These are phyloP conservation scores for Aspergillus brasiliensis DNA, from an alignment of 2,329 filamentous ascomycete species.

Conservation along the genomic window DNA sequence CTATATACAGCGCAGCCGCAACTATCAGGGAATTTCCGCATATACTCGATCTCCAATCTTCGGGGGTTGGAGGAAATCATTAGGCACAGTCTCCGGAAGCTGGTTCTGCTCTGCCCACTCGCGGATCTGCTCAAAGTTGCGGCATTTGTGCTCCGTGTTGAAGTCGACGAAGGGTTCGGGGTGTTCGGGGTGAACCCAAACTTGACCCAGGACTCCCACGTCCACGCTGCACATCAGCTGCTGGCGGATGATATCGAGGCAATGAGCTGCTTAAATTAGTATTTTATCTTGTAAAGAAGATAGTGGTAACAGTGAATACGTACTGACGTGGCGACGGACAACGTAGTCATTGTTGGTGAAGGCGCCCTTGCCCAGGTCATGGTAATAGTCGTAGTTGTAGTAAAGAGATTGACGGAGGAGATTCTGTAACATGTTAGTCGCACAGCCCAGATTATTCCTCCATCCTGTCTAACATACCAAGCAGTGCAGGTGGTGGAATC, in stretches of 20 bases:
- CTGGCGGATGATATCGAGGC: constrained; percentile 63
- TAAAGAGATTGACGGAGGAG: constrained; percentile 60
- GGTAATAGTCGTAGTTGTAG: constrained; percentile 64
- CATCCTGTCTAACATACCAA: constrained; percentile 42
- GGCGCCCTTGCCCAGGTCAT: constrained; percentile 50
- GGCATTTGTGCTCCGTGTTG: constrained; percentile 62
- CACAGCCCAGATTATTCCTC: neutral
- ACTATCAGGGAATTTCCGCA: constrained; percentile 24
- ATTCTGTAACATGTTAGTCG: constrained; percentile 45
- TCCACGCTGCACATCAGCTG: constrained; percentile 66
- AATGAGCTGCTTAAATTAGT: constrained; percentile 50
- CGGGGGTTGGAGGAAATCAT: constrained; percentile 48
- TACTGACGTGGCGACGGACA: constrained; percentile 60
- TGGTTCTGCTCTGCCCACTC: constrained; percentile 59
- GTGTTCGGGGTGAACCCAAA: constrained; percentile 55
- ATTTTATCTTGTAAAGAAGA: neutral
- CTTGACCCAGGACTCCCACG: constrained; percentile 61
- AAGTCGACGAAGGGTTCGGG: constrained; percentile 62
- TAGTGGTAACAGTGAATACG: constrained; percentile 28
- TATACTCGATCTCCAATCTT: constrained; percentile 23
- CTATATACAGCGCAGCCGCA: neutral
- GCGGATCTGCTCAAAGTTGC: constrained; percentile 57
- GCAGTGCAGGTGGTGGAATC: constrained; percentile 51
- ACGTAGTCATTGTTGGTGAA: constrained; percentile 60
- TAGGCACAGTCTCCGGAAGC: constrained; percentile 45